A percentile compares a stretch with the other conserved stretches of the same genome.
Evolutionary conservation across 306 rosid genomes (phyloP).

Genomic region (Prunus persica): DNA sequence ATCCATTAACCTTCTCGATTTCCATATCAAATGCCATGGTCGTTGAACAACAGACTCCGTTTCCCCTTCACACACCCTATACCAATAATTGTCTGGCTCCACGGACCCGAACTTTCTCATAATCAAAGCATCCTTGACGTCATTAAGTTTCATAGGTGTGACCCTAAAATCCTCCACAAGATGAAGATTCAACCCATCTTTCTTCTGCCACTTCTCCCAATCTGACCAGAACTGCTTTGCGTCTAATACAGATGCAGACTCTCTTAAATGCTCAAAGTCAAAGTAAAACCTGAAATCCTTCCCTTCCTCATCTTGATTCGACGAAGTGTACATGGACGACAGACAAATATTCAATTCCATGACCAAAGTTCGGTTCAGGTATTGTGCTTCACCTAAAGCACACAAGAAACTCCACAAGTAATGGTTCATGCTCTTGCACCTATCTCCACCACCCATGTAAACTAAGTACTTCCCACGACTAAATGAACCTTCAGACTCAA

Average conservation of each 20-base stretch:
- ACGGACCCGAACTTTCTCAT: conserved; percentile 87
- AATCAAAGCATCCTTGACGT: conserved; percentile 67
- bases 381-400: conserved; percentile 98
- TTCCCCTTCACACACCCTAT: conserved; percentile 96
- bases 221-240: conserved; percentile 87
- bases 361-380: conserved; percentile 90
- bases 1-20: conserved; percentile 90
- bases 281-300: conserved; percentile 96
- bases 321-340: conserved; percentile 74
- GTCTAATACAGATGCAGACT: conserved; percentile 86
- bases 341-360: conserved; percentile 93
- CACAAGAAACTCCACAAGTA: conserved; percentile 97
- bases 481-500: conserved; percentile 83
- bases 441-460: conserved; percentile 78
- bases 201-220: conserved; percentile 80
- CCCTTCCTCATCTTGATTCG: conserved; percentile 84
- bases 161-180: conserved; percentile 76
- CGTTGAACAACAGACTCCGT: conserved; percentile 81
- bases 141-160: conserved; percentile 85
- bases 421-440: conserved; percentile 98
- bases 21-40: conserved; percentile 97
- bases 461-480: conserved; percentile 69
- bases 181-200: conserved; percentile 61
- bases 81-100: conserved; percentile 97
- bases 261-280: conserved; percentile 94